These are phyloP conservation scores for Trichaptum fuscoviolaceum DNA, from an alignment of 768 basidiomycete genomes.

Conservation along the genomic window DNA sequence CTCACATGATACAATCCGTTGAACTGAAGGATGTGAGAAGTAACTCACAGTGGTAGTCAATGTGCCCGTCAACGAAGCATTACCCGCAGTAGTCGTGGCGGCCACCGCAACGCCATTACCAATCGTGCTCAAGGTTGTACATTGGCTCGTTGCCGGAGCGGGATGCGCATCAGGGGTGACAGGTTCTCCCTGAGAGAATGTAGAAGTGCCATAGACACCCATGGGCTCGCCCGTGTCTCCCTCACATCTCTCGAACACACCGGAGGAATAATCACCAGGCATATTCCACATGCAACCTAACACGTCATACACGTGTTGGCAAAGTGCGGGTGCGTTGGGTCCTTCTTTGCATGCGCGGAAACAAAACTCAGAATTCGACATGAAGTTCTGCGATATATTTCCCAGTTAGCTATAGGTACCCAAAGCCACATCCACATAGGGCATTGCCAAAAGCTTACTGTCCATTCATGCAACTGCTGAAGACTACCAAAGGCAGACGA, in stretches of 20 bases:
- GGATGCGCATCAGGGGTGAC: conserved; percentile 53
- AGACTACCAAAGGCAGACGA: conserved; percentile 59
- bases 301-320: conserved; percentile 54
- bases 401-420: conserved; percentile 11
- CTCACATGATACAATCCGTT: neutral
- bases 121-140: conserved; percentile 48
- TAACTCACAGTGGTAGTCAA: neutral
- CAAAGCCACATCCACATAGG: conserved; percentile 6
- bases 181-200: conserved; percentile 59
- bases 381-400: conserved; percentile 44
- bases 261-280: conserved; percentile 43
- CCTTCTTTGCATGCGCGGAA: conserved; percentile 62
- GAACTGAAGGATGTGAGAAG: neutral
- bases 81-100: neutral
- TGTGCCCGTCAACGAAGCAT: neutral
- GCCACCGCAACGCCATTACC: conserved; percentile 32
- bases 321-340: conserved; percentile 45
- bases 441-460: conserved; percentile 31
- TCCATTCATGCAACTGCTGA: conserved; percentile 69
- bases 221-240: conserved; percentile 55
- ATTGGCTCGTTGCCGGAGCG: conserved; percentile 53
- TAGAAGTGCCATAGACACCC: conserved; percentile 65
- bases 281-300: conserved; percentile 63
- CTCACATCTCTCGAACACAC: conserved; percentile 44
- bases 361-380: conserved; percentile 58